phyloP scores from a whole-genome alignment of 2,329 filamentous ascomycete species.

The Beauveria bassiana region DNA sequence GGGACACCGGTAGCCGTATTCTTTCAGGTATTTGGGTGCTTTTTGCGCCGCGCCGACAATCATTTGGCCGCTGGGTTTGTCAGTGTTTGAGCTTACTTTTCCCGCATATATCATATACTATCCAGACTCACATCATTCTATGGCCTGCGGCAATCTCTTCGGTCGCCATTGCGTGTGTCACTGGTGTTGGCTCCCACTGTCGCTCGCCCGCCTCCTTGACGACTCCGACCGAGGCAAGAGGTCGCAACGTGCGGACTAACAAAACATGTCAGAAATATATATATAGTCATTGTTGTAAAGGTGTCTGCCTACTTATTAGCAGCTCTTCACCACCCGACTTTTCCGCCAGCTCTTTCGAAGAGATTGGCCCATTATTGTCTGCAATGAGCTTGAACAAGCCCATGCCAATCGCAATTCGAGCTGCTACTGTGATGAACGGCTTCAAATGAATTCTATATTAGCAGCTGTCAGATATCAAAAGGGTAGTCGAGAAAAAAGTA shows the following conservation, averaged over 20 bases:
- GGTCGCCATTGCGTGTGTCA: constrained; percentile 8
- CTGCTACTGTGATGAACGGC: constrained; percentile 4
- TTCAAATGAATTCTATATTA: not conserved
- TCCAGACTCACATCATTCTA: not conserved
- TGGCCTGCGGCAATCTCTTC: constrained; percentile 1
- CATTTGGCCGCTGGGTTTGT: not conserved
- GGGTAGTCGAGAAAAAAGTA: not conserved
- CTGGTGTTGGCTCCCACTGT: not conserved
- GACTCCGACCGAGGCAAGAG: not conserved
- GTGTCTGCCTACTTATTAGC: not conserved
- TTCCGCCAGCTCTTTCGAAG: not conserved
- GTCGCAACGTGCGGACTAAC: not conserved
- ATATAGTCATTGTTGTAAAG: not conserved
- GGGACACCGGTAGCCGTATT: not conserved
- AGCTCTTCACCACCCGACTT: constrained; percentile 7
- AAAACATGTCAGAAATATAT: not conserved
- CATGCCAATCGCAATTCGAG: constrained; percentile 5
- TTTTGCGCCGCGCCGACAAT: constrained; percentile 7
- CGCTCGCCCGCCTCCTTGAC: constrained; percentile 1
- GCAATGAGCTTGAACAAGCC: constrained; percentile 5
- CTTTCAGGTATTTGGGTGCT: not conserved
- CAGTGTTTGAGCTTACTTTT: not conserved
- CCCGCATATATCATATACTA: no score
- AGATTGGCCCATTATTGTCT: not conserved
- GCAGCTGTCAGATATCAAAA: no score